Percentiles rank a stretch among this genome's conserved stretches.
Evolutionary conservation across 129 eudicot species (phyloP).

Genomic region (Scalesia atractyloides): DNA sequence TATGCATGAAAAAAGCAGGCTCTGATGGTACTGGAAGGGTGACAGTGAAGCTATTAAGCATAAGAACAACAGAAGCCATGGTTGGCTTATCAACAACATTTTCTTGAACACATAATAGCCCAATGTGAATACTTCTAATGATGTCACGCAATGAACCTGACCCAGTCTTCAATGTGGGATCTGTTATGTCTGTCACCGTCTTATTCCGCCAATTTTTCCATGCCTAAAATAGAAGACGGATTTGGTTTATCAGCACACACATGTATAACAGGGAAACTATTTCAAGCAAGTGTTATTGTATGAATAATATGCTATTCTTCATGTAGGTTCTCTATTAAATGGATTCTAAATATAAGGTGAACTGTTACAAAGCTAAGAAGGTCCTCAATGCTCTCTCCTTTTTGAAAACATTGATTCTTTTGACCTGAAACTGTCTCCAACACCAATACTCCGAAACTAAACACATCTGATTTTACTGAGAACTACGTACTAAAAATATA

Average conservation of each 20-base stretch:
- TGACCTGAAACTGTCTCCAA: neutral
- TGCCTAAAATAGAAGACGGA: neutral
- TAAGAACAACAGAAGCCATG: neutral
- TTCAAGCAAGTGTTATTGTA: neutral
- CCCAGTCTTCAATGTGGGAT: neutral
- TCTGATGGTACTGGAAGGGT: neutral
- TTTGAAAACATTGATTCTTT: constrained; percentile 7
- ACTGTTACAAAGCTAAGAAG: constrained; percentile 2
- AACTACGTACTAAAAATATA: too few relatives aligned
- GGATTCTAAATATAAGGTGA: neutral
- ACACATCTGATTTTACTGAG: constrained; percentile 4
- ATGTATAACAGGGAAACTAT: neutral
- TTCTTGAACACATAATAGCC: constrained; percentile 2
- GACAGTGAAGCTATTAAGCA: neutral
- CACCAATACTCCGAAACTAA: constrained; percentile 2
- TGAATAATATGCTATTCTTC: neutral
- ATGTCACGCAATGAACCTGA: constrained; percentile 4
- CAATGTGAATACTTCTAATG: constrained; percentile 10
- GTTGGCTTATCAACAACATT: neutral
- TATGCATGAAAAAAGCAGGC: constrained; percentile 4
- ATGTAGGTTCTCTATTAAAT: neutral
- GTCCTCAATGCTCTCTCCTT: neutral
- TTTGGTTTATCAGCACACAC: neutral
- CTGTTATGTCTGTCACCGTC: neutral
- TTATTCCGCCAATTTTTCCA: neutral